Evolutionary conservation across 495 filamentous ascomycete genomes (phyloP), one percentile per base, ranked within the genome.

Genomic region (Aspergillus campestris): DNA sequence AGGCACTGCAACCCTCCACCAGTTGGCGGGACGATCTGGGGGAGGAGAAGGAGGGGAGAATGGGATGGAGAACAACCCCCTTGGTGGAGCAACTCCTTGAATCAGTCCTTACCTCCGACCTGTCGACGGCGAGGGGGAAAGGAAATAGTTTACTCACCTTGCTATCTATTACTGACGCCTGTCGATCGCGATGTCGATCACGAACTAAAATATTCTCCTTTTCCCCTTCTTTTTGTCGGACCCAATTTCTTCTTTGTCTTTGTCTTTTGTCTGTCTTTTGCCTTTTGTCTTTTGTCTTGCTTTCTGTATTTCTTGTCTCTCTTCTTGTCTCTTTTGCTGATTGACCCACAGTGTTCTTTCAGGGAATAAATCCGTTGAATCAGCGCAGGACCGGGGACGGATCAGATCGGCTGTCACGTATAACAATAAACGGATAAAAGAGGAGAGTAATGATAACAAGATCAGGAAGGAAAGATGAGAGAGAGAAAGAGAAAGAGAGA

Each of bases 151-250:
- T 24, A 38, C 51, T 51, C 48, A 54, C 55, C 51, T 24, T 24
- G 18, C 18, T 24, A 24, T 24, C 18, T 24, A 24, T 24, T 24
- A 24, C 18, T 52, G 48, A 48, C 47, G 46, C 34, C 44, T 32
- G 48, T 45, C 45, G 52, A 57, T 51, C 55, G 48, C 48, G 24
- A 47, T 51, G 51, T 42, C 45, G 45, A 51, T 53, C 54, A 43
- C 42, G 24, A 34, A 52, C 40, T 11, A 27, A 33, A 15, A 9
- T 34, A 31, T 43, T 34, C 38, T 37, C 14, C 13, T 42, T 49
- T 8, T 38, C 14, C 28, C 8, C 5, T 10, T 7, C 42, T 29
- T 24, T 10, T 45, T 45, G 61, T 53, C 48, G 38, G 38, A 27
- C 38, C 38, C 42, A 32, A 42, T 30, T 48, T 38, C 32, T 28